Evolutionary conservation across 2,329 filamentous ascomycete genomes (phyloP).

Genomic region (Penicillium sp.): DNA sequence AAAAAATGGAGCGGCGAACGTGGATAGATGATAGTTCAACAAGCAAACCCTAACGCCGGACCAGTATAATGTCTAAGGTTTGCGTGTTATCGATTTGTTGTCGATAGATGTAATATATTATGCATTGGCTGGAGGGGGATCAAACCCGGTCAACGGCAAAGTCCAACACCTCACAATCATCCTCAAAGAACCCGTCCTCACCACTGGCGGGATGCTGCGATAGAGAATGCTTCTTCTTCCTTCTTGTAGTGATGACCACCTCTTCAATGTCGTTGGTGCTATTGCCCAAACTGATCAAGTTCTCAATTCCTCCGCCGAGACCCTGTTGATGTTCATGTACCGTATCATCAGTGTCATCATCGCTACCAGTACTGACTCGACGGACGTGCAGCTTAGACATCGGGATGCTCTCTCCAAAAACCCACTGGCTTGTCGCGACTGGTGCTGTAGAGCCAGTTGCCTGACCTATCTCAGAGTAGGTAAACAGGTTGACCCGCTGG

Average conservation of each 20-base stretch:
- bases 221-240: conserved; percentile 60
- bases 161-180: conserved; percentile 89
- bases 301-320: conserved; percentile 52
- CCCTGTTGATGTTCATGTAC: conserved; percentile 35
- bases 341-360: conserved; percentile 43
- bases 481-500: conserved; percentile 76
- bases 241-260: conserved; percentile 80
- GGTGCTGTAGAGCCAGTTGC: conserved; percentile 49
- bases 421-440: conserved; percentile 49
- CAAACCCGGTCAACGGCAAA: conserved; percentile 69
- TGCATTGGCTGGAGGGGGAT: conserved; percentile 19
- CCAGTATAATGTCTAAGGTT: conserved; percentile 30
- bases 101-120: conserved; percentile 13
- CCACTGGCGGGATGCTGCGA: conserved; percentile 41
- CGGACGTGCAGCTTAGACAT: conserved; percentile 54
- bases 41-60: conserved; percentile 23
- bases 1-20: conserved; percentile 4
- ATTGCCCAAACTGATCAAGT: conserved; percentile 55
- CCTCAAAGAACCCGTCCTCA: conserved; percentile 83
- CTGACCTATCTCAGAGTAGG: conserved; percentile 56
- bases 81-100: conserved; percentile 23
- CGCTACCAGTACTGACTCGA: conserved; percentile 47
- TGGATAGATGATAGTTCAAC: conserved; percentile 12
- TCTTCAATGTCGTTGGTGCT: conserved; percentile 69
- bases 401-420: conserved; percentile 58